phyloP scores from a whole-genome alignment of 1,284 basidiomycete genomes.

The Ustilago vetiveriae region DNA sequence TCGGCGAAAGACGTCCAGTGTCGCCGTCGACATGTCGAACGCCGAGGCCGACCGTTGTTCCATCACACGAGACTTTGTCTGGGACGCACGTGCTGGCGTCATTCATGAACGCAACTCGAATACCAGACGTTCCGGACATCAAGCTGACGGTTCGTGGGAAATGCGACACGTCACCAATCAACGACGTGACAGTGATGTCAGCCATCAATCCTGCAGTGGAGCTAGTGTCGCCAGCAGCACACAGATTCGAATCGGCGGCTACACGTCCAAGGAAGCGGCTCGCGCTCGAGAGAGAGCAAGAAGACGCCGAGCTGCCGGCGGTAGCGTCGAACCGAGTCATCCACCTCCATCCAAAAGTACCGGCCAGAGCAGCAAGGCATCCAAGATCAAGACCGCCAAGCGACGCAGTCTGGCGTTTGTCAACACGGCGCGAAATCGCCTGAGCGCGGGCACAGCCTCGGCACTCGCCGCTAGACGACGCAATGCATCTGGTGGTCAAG shows the following conservation, averaged over 20 bases:
- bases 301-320: conserved; percentile 11
- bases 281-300: conserved; percentile 24
- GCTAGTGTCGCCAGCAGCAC: conserved; percentile 31
- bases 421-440: conserved; percentile 14
- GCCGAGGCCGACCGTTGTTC: conserved; percentile 2
- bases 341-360: conserved; percentile 28
- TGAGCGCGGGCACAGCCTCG: conserved; percentile 32
- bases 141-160: conserved; percentile 6
- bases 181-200: conserved; percentile 19
- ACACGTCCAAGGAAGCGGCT: conserved; percentile 25
- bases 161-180: not conserved
- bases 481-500: not conserved
- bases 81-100: conserved; percentile 16
- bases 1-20: conserved; percentile 11
- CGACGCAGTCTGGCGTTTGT: conserved; percentile 34
- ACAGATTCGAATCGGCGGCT: conserved; percentile 40
- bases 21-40: conserved; percentile 34
- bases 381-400: conserved; percentile 21
- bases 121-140: not conserved
- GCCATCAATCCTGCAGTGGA: conserved; percentile 20
- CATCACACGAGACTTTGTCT: conserved; percentile 32
- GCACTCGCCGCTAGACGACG: conserved; percentile 27
- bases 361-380: conserved; percentile 14
- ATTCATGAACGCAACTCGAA: conserved; percentile 22
- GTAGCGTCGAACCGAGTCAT: conserved; percentile 3